A percentile compares a stretch with the other conserved stretches of the same genome.
Evolutionary conservation across 192 early-diverging fungal genomes (phyloP).

Genomic region (Podila epicladia): DNA sequence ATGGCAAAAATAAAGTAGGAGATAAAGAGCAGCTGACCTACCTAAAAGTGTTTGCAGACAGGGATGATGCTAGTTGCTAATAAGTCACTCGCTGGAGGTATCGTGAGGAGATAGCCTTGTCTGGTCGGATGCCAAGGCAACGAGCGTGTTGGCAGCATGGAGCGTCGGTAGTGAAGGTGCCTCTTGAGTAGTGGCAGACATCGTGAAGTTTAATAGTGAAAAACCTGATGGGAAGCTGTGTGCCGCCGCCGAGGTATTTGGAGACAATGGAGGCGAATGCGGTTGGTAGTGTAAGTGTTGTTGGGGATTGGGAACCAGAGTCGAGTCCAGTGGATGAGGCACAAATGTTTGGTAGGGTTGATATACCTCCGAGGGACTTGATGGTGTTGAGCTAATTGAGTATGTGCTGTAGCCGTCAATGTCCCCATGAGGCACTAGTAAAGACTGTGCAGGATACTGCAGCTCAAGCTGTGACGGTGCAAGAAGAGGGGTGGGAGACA

Average conservation of each 20-base stretch:
- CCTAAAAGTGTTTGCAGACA: not conserved
- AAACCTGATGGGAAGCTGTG: not conserved
- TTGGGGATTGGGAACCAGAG: not conserved
- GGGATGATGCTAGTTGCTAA: not conserved
- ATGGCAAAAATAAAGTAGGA: not conserved
- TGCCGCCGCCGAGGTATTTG: not conserved
- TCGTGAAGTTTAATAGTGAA: not conserved
- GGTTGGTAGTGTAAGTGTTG: not conserved
- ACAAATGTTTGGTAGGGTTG: not conserved
- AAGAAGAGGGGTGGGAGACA: not conserved
- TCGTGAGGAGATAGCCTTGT: not conserved
- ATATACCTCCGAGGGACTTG: not conserved
- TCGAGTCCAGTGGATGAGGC: not conserved
- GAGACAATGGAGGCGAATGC: not conserved
- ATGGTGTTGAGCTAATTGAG: not conserved
- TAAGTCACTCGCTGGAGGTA: not conserved
- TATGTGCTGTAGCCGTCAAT: not conserved
- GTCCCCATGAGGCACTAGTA: not conserved
- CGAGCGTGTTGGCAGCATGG: not conserved
- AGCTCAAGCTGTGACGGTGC: not conserved
- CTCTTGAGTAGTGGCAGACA: not conserved
- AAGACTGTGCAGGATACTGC: not conserved
- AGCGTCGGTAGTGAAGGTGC: not conserved
- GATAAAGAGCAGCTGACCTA: too few relatives aligned
- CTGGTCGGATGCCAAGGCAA: not conserved